phyloP scores from a whole-genome alignment of 352 stramenopile genomes.

The Pythium dissimile region DNA sequence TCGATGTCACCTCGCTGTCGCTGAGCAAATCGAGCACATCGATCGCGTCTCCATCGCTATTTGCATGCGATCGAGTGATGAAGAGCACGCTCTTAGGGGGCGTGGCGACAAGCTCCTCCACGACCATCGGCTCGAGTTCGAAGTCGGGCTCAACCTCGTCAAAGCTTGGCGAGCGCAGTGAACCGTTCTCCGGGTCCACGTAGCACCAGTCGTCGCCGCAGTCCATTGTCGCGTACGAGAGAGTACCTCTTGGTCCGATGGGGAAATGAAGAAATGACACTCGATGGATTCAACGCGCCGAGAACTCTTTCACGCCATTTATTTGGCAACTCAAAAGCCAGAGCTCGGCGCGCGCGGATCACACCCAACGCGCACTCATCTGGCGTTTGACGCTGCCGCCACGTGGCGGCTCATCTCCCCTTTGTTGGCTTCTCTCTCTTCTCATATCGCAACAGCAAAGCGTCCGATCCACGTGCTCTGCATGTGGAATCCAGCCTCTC shows the following conservation, averaged over 20 bases:
- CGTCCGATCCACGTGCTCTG: background rate
- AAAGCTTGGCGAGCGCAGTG: slow-evolving; percentile 12
- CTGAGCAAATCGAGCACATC: slow-evolving; percentile 5
- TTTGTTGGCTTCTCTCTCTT: too few species aligned
- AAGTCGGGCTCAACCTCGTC: slow-evolving; percentile 11
- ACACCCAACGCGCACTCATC: background rate
- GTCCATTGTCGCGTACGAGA: slow-evolving; percentile 8
- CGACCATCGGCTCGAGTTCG: slow-evolving; percentile 22
- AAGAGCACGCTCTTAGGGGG: slow-evolving; percentile 7
- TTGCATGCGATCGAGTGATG: background rate
- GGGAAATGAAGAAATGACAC: background rate
- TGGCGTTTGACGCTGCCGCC: background rate
- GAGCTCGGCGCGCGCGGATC: too few species aligned
- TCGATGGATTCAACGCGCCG: background rate
- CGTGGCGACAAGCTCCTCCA: slow-evolving; percentile 15
- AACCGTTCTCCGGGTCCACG: slow-evolving; percentile 41
- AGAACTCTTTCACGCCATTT: too few species aligned
- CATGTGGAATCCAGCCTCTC: background rate
- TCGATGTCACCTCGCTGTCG: background rate
- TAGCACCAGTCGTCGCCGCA: slow-evolving; percentile 60
- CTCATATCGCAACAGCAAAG: too few species aligned
- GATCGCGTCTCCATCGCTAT: background rate
- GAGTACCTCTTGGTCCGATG: background rate
- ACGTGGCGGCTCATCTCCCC: background rate
- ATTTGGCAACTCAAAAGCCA: too few species aligned